Conservation (phyloP, 2,329 filamentous ascomycete genomes). For the Microsporum audouinii region DNA sequence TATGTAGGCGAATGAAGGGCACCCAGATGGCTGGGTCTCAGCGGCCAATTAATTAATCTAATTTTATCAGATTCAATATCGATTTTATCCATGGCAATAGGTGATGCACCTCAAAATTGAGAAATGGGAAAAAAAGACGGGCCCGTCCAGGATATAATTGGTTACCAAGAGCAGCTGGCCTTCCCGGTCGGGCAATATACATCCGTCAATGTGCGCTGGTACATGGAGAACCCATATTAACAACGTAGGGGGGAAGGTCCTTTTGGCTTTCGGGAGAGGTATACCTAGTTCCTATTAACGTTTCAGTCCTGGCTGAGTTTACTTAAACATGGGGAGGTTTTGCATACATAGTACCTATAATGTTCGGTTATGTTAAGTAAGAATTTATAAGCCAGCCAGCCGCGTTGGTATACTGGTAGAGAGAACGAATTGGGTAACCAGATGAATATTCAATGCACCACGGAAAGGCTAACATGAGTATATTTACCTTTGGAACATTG, state of each 20-base stretch:
- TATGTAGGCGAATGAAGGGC: neutral
- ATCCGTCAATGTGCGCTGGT: neutral
- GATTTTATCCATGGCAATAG: neutral
- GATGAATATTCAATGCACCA: neutral
- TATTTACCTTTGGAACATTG: neutral
- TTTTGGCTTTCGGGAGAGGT: neutral
- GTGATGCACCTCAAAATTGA: neutral
- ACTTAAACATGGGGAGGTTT: neutral
- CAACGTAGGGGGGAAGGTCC: neutral
- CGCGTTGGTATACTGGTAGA: neutral
- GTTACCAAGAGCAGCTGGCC: neutral
- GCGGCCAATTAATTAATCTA: neutral
- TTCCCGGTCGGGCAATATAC: neutral
- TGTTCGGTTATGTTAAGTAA: neutral
- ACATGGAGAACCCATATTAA: neutral
- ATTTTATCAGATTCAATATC: conserved; percentile 3
- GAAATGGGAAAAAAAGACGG: neutral
- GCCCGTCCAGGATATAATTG: neutral
- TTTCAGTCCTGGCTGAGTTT: neutral
- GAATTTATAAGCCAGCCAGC: neutral
- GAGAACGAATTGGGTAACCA: neutral
- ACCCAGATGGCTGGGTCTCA: neutral
- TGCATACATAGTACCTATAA: neutral
- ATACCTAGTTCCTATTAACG: neutral
- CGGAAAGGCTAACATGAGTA: neutral